These are phyloP conservation scores for Hymenoscyphus occultus DNA, from an alignment of 2,329 filamentous ascomycete genomes.

Conservation along the genomic window DNA sequence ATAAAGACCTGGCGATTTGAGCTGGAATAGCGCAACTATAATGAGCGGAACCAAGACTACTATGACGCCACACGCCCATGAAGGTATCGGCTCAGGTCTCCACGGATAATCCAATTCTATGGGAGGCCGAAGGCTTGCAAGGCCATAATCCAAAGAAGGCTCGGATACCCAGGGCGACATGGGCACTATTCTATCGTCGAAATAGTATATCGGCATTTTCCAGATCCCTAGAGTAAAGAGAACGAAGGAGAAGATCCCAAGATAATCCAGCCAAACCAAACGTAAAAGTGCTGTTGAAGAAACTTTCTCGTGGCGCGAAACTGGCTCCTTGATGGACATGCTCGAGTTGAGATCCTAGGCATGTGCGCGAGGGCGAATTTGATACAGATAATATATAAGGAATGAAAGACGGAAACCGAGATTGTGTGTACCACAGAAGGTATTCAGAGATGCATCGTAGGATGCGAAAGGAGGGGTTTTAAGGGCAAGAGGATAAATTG, in stretches of 20 bases:
- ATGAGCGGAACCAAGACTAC: slow-evolving; percentile 61
- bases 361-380: slow-evolving; percentile 1
- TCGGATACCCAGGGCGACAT: slow-evolving; percentile 9
- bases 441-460: background rate
- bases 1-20: slow-evolving; percentile 63
- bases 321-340: slow-evolving; percentile 2
- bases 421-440: background rate
- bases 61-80: slow-evolving; percentile 64
- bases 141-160: background rate
- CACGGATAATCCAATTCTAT: slow-evolving; percentile 21
- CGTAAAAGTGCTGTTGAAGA: background rate
- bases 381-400: background rate
- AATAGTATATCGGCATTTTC: slow-evolving; percentile 21
- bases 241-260: slow-evolving; percentile 15
- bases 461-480: background rate
- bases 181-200: slow-evolving; percentile 19
- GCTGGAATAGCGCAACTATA: slow-evolving; percentile 61
- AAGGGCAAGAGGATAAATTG: background rate
- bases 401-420: background rate
- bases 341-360: background rate
- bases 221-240: slow-evolving; percentile 19
- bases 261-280: slow-evolving; percentile 15
- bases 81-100: slow-evolving; percentile 46
- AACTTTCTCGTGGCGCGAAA: background rate
- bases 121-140: slow-evolving; percentile 11